Evolutionary conservation across 495 filamentous ascomycete species (phyloP).

Genomic region (Tricharina praecox): DNA sequence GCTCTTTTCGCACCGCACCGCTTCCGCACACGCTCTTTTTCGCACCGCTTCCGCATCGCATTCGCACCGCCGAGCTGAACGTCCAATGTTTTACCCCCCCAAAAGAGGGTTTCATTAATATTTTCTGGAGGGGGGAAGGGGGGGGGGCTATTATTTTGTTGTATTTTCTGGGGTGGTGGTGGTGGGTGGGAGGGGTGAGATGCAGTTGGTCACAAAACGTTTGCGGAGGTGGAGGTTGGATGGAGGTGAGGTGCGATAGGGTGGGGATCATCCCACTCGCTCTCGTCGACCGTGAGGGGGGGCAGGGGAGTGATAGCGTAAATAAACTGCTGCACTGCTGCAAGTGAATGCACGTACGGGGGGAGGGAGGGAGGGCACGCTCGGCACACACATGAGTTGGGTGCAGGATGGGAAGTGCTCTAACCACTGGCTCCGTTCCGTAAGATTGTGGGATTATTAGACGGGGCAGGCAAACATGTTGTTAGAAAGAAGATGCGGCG

Average conservation of each 20-base stretch:
- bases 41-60: no score
- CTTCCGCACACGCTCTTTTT: no score
- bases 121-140: no score
- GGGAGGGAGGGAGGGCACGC: background rate
- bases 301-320: background rate
- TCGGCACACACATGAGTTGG: background rate
- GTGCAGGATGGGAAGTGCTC: background rate
- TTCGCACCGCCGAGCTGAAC: no score
- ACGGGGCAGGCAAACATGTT: background rate
- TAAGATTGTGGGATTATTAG: background rate
- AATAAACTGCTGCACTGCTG: background rate
- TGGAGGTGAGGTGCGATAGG: background rate
- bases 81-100: no score
- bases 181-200: background rate
- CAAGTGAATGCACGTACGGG: background rate
- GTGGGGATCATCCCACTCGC: background rate
- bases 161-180: no score
- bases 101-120: no score
- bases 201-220: slow-evolving; percentile 1
- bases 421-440: background rate
- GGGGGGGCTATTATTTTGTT: no score
- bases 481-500: background rate
- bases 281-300: background rate
- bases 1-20: no score
- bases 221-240: background rate